phyloP scores from a whole-genome alignment of 805 yeast genomes.

The Cyberlindnera maclurae region DNA sequence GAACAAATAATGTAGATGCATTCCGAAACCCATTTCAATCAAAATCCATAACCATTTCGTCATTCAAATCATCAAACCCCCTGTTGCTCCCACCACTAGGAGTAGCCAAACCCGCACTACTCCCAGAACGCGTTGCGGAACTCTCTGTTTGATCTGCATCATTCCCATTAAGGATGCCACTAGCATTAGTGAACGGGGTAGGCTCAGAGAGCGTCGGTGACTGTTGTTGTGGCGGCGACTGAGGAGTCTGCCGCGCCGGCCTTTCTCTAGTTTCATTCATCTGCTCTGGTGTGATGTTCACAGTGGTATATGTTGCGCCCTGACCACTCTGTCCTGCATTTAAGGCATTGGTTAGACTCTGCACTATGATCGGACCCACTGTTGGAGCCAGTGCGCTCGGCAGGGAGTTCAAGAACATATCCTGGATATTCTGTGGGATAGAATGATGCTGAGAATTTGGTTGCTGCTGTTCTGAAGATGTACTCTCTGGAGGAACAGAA shows the following conservation, averaged over 20 bases:
- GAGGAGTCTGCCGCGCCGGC: neutral
- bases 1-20: no score
- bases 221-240: neutral
- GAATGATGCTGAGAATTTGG: neutral
- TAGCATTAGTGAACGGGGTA: neutral
- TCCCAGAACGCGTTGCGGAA: no score
- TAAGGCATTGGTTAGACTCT: constrained; percentile 10
- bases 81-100: neutral
- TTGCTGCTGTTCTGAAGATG: constrained; percentile 1
- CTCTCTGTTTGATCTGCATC: no score
- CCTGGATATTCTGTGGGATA: constrained; percentile 5
- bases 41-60: constrained; percentile 2
- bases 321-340: constrained; percentile 9
- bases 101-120: neutral
- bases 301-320: constrained; percentile 11
- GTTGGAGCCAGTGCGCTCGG: constrained; percentile 9
- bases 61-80: neutral
- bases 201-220: no score
- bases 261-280: neutral
- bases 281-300: constrained; percentile 1
- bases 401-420: constrained; percentile 6
- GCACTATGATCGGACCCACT: constrained; percentile 10
- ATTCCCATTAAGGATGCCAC: neutral
- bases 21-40: constrained; percentile 2
- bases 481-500: neutral